phyloP scores from a whole-genome alignment of 495 filamentous ascomycete species.

The Saxophila tyrrhenica region DNA sequence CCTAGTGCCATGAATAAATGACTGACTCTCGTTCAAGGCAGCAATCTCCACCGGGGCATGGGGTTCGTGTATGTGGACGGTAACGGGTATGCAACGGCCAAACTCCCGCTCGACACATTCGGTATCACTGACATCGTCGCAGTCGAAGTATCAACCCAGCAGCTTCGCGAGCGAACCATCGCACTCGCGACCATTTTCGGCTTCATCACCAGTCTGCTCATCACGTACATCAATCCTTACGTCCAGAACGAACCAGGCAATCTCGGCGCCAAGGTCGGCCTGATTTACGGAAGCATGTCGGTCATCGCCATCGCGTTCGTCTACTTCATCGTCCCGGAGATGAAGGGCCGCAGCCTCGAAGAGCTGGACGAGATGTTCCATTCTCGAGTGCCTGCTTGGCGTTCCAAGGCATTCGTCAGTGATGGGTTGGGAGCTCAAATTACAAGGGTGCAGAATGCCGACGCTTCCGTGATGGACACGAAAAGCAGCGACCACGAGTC shows the following conservation, averaged over 20 bases:
- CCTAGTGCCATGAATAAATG: too few species aligned
- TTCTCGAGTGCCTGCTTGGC: too few species aligned
- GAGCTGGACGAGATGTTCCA: too few species aligned
- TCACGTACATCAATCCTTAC: conserved; percentile 53
- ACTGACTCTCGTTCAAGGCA: too few species aligned
- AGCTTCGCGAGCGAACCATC: conserved; percentile 56
- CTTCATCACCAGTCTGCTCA: conserved; percentile 66
- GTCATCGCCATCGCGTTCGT: conserved; percentile 54
- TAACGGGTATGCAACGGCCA: conserved; percentile 28
- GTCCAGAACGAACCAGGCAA: too few species aligned
- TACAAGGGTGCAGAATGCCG: too few species aligned
- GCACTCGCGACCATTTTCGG: conserved; percentile 57
- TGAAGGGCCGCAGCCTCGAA: conserved; percentile 29
- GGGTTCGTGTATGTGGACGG: conserved; percentile 58
- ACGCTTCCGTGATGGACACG: too few species aligned
- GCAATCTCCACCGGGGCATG: conserved; percentile 53
- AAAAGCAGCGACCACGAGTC: too few species aligned
- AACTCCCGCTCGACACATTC: conserved; percentile 26
- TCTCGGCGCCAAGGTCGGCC: conserved; percentile 48
- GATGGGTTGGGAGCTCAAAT: too few species aligned
- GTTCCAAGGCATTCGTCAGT: too few species aligned
- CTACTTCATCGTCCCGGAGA: conserved; percentile 30
- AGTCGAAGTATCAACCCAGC: too few species aligned
- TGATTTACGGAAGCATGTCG: conserved; percentile 66
- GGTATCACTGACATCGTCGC: conserved; percentile 52